Conservation (phyloP, 768 basidiomycete species). For the Pisolithus microcarpus region DNA sequence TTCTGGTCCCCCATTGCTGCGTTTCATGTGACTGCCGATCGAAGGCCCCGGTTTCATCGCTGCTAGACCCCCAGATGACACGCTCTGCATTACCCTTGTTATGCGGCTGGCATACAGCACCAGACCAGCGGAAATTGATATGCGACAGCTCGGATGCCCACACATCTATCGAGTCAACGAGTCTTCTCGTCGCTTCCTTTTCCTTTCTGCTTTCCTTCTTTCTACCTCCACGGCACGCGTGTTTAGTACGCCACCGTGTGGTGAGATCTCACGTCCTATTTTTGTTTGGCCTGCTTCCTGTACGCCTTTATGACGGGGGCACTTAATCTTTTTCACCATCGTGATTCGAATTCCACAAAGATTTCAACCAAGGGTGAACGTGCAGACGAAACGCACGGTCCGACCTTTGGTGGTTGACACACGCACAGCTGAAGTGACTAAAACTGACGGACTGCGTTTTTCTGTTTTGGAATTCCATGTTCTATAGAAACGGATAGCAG, state of each 20-base stretch:
- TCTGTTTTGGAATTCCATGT: slow-evolving; percentile 2
- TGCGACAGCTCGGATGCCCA: neutral
- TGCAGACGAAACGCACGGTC: too few relatives aligned
- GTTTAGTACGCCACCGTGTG: neutral
- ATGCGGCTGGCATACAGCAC: neutral
- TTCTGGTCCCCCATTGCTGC: neutral
- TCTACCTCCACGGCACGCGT: slow-evolving; percentile 1
- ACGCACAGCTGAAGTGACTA: neutral
- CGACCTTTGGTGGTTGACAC: neutral
- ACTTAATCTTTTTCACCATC: neutral
- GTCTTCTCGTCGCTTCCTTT: neutral
- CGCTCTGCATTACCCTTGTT: neutral
- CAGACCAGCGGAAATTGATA: neutral
- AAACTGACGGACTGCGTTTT: neutral
- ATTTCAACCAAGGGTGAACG: too few relatives aligned
- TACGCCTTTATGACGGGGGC: neutral
- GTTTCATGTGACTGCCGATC: neutral
- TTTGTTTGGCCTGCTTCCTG: neutral
- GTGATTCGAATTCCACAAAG: neutral
- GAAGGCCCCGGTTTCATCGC: neutral
- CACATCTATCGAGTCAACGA: neutral
- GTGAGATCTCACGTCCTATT: neutral
- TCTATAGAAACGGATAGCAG: slow-evolving; percentile 53
- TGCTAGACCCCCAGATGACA: too few relatives aligned
- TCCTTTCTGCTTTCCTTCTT: neutral